Evolutionary conservation across 192 early-diverging fungal species (phyloP).

Genomic region (Mortierella claussenii): DNA sequence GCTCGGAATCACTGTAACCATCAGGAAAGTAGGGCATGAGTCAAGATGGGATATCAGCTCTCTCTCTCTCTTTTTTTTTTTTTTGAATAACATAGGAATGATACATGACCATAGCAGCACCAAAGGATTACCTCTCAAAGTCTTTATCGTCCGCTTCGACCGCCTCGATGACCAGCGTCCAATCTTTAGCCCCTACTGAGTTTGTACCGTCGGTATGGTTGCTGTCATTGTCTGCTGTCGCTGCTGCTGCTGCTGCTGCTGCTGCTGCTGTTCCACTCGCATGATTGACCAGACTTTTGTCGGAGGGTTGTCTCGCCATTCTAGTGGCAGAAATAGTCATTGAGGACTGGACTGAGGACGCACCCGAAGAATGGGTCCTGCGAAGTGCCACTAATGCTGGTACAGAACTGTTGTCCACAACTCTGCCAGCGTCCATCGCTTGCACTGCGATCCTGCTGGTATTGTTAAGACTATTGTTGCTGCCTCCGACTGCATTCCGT

Average conservation of each 20-base stretch:
- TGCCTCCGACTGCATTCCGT: background rate
- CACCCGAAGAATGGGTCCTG: background rate
- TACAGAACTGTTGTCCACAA: background rate
- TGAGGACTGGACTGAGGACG: slow-evolving; percentile 12
- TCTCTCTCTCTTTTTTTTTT: no score
- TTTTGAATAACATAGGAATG: no score
- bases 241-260: background rate
- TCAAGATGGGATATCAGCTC: no score
- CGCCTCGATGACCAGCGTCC: slow-evolving; percentile 38
- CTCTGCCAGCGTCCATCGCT: background rate
- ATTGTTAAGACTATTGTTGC: background rate
- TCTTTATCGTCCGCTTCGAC: slow-evolving; percentile 27
- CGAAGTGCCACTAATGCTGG: background rate
- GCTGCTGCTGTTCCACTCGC: background rate
- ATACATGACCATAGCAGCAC: no score
- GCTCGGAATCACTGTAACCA: slow-evolving; percentile 27
- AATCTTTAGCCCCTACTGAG: slow-evolving; percentile 9
- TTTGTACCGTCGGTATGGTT: background rate
- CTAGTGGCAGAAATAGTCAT: slow-evolving; percentile 2
- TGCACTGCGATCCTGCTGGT: background rate
- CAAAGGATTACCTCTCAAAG: slow-evolving; percentile 23
- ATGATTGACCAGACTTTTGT: background rate
- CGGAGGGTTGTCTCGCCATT: background rate
- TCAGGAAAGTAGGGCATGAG: background rate
- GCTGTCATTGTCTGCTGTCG: background rate